phyloP scores from a whole-genome alignment of 2,329 filamentous ascomycete species.

The Pseudopyrenochaeta lycopersici region DNA sequence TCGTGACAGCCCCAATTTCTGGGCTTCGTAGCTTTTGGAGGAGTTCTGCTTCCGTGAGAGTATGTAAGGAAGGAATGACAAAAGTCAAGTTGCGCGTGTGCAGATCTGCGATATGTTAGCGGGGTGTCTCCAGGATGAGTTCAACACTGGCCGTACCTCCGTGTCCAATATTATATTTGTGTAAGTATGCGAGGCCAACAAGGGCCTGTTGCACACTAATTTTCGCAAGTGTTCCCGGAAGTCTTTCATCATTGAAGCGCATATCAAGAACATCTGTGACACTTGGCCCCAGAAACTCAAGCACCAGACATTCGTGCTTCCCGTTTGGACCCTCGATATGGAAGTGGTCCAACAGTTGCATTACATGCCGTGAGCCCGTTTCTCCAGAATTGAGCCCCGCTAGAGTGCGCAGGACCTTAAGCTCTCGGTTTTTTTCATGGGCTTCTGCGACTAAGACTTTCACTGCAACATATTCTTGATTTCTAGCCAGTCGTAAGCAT shows the following conservation, averaged over 20 bases:
- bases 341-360: conserved; percentile 51
- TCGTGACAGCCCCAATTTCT: conserved; percentile 19
- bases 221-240: conserved; percentile 51
- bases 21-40: conserved; percentile 24
- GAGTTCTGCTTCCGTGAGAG: conserved; percentile 25
- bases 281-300: conserved; percentile 53
- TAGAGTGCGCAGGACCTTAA: conserved; percentile 19
- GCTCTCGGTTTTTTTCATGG: conserved; percentile 18
- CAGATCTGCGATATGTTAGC: conserved; percentile 30
- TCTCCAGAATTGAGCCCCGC: conserved; percentile 15
- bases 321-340: conserved; percentile 55
- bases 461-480: conserved; percentile 34
- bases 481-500: too few species aligned
- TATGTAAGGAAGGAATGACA: conserved; percentile 23
- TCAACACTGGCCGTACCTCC: conserved; percentile 28
- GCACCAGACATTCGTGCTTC: conserved; percentile 55
- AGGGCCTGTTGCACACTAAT: conserved; percentile 37
- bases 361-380: conserved; percentile 37
- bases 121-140: background rate
- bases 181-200: conserved; percentile 25
- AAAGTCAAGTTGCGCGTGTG: conserved; percentile 39
- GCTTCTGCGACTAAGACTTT: too few species aligned
- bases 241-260: conserved; percentile 44
- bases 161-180: conserved; percentile 34
- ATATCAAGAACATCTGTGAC: conserved; percentile 47